A percentile compares a stretch with the other conserved stretches of the same genome.
Evolutionary conservation across 2,329 filamentous ascomycete species (phyloP).

Genomic region (Grosmannia clavigera): DNA sequence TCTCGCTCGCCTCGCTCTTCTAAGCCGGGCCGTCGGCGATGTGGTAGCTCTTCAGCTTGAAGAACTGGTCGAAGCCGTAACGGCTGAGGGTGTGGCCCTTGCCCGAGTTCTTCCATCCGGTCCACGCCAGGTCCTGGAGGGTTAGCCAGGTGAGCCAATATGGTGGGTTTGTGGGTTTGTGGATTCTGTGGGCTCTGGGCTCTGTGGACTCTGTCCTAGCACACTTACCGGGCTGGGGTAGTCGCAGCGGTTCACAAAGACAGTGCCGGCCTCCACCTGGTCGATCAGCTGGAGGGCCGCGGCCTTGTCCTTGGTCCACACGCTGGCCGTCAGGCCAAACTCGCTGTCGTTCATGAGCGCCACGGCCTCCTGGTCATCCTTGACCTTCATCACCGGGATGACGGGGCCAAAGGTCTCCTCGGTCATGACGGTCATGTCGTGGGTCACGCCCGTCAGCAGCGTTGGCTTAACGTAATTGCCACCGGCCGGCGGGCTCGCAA

Average conservation of each 20-base stretch:
- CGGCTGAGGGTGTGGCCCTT: conserved; percentile 80
- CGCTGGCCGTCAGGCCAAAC: conserved; percentile 88
- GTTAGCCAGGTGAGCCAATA: neutral
- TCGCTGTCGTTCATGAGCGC: conserved; percentile 87
- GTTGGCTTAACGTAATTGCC: conserved; percentile 87
- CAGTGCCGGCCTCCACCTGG: conserved; percentile 79
- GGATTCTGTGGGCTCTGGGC: no score
- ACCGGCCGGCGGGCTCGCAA: conserved; percentile 56
- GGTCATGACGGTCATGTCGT: conserved; percentile 78
- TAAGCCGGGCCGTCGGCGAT: conserved; percentile 59
- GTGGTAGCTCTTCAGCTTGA: conserved; percentile 93
- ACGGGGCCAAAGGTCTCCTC: conserved; percentile 94
- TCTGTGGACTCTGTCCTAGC: neutral
- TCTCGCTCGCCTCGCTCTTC: neutral
- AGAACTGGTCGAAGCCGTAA: conserved; percentile 90
- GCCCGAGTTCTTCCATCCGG: conserved; percentile 94
- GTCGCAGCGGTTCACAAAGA: conserved; percentile 92
- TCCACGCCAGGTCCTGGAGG: conserved; percentile 78
- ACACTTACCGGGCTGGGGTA: conserved; percentile 75
- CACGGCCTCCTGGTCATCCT: conserved; percentile 68
- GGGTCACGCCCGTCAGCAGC: conserved; percentile 65
- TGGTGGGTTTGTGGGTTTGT: neutral
- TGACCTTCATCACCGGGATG: conserved; percentile 81
- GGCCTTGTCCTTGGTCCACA: conserved; percentile 83
- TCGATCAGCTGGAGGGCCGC: conserved; percentile 67